Base-by-base conservation (phyloP, 306 rosid genomes). In the Glycine latifolia region DNA sequence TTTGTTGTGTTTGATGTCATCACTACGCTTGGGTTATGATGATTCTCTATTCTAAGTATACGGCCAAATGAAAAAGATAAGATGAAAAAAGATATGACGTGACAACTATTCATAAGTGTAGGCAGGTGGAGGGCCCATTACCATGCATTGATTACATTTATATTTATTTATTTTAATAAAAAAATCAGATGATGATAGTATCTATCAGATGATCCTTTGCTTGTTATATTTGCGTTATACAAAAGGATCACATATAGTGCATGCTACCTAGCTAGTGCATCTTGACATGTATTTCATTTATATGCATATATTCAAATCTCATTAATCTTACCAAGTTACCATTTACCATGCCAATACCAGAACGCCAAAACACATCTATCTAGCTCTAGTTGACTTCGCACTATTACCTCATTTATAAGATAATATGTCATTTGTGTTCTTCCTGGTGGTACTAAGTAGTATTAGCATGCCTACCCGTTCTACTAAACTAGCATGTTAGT, bases 101-200 rank as follows among this genome's bases (percentile, higher is more conserved):
- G 54, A 16, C 59, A 17, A 59, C 37, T 69, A 59, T 16, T 74
- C 39, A 52, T 14, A 59, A 66, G 54, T 69, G 48, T 79, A 67
- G 59, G 82, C 8, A 66, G 81, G 65, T 63, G 74, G 33, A 81
- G 75, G 84, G 88, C 41, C 84, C 88, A 81, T 78, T 82, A 65
- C 84, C 84, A 79, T 78, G 84, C 81, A 84, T 52, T 10, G 2
- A 79, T 78, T 78, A 74, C 80, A 77, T 74, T 87, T 79, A 72
- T 41, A 63, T 44, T 74, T 17, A 56, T 55, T 6, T 12, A 12
- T 0, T 1, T 1, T 8, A 44, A 8, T 16, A 43, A 66, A 8
- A 26, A 41, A 41, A 41, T 4, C 44, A 4, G 44, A 41, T 4
- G 44, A 41, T 41, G 44, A 41, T 41, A 41, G 7, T 41, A 41